These are phyloP conservation scores for Neolentinus lepideus DNA, from an alignment of 1,284 basidiomycete species.

Conservation along the genomic window DNA sequence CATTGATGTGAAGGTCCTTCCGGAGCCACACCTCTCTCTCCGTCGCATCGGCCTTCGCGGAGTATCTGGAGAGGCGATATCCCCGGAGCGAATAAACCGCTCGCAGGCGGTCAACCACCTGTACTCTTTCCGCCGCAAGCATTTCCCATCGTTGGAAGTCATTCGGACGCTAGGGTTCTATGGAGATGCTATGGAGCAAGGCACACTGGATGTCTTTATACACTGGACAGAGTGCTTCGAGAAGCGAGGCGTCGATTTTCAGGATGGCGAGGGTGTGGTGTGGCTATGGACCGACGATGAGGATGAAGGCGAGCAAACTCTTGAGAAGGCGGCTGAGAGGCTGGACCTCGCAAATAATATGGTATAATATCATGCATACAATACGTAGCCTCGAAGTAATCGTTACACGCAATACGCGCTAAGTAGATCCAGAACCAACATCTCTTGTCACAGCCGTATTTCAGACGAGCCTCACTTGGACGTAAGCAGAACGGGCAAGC, in stretches of 20 bases:
- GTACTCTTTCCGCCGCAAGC: constrained; percentile 30
- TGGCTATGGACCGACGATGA: constrained; percentile 33
- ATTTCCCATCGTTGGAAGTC: constrained; percentile 37
- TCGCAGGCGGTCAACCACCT: constrained; percentile 27
- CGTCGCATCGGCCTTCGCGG: constrained; percentile 39
- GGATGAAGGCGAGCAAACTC: constrained; percentile 12
- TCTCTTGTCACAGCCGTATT: too few relatives aligned
- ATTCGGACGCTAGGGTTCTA: constrained; percentile 39
- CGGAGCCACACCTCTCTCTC: constrained; percentile 28
- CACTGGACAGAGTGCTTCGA: constrained; percentile 49
- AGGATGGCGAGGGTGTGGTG: constrained; percentile 46
- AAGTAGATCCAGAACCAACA: too few relatives aligned
- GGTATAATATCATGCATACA: too few relatives aligned
- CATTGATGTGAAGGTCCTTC: constrained; percentile 18
- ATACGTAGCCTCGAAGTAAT: not conserved
- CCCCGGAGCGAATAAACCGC: constrained; percentile 30
- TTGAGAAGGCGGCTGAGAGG: not conserved
- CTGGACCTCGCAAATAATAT: too few relatives aligned
- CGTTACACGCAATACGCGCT: not conserved
- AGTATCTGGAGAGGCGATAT: constrained; percentile 31
- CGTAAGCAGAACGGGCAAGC: too few relatives aligned
- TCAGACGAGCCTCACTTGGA: too few relatives aligned
- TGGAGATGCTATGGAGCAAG: constrained; percentile 36
- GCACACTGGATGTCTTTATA: constrained; percentile 39
- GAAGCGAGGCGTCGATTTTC: constrained; percentile 37